Evolutionary conservation across 192 early-diverging fungal species (phyloP).

Genomic region (Phlyctochytrium arcticum): DNA sequence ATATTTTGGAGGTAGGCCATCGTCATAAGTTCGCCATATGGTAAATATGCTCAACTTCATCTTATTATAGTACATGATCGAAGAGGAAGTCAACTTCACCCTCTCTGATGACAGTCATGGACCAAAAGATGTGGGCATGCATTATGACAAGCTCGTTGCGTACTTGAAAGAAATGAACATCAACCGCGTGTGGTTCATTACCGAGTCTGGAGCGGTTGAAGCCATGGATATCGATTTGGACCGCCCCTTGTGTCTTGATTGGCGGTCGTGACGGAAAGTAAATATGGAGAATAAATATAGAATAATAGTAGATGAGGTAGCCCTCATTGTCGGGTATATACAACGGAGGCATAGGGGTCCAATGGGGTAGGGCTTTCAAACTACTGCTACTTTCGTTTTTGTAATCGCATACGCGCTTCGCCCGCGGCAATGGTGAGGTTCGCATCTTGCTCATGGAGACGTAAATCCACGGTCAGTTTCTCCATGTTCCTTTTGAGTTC

Average conservation of each 20-base stretch:
- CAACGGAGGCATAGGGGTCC: too few species aligned
- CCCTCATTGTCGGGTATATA: background rate
- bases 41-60: background rate
- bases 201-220: background rate
- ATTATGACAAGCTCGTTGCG: slow-evolving; percentile 67
- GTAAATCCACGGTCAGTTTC: slow-evolving; percentile 36
- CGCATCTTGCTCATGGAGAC: slow-evolving; percentile 23
- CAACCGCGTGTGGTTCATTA: background rate
- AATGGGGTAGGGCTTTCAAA: background rate
- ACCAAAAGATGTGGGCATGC: slow-evolving; percentile 77
- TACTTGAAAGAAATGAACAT: slow-evolving; percentile 68
- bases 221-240: background rate
- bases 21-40: background rate
- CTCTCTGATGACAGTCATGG: slow-evolving; percentile 95
- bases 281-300: background rate
- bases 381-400: background rate
- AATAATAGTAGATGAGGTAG: background rate
- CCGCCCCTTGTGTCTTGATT: background rate
- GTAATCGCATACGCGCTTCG: background rate
- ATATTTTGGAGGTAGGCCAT: slow-evolving; percentile 72
- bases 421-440: background rate
- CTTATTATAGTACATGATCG: slow-evolving; percentile 50
- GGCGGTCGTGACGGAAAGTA: background rate
- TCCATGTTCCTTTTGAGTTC: slow-evolving; percentile 39
- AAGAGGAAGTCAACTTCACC: slow-evolving; percentile 68